Evolutionary conservation across 805 yeast genomes (phyloP).

Genomic region (Yamadazyma laniorum): DNA sequence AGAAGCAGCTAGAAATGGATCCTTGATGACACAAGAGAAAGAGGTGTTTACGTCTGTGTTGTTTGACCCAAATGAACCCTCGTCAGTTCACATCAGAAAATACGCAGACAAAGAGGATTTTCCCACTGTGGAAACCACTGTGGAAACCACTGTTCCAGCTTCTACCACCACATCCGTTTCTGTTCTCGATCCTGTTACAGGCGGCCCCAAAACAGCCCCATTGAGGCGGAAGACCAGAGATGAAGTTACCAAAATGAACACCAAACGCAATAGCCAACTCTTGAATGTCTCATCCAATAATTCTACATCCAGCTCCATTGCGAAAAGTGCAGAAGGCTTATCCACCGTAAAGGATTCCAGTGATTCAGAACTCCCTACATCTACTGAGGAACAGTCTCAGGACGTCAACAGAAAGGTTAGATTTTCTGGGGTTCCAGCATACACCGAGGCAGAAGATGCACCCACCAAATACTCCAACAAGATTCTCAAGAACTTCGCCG

Average conservation of each 20-base stretch:
- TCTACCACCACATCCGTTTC: slow-evolving; percentile 2
- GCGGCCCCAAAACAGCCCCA: slow-evolving; percentile 7
- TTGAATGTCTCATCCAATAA: neutral
- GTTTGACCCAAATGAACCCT: slow-evolving; percentile 40
- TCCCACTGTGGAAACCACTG: neutral
- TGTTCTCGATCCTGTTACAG: slow-evolving; percentile 1
- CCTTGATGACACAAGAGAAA: slow-evolving; percentile 37
- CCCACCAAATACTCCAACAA: slow-evolving; percentile 42
- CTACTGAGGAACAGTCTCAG: neutral
- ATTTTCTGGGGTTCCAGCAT: slow-evolving; percentile 52
- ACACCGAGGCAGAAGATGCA: slow-evolving; percentile 53
- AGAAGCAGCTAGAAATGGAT: slow-evolving; percentile 37
- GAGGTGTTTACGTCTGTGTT: slow-evolving; percentile 35
- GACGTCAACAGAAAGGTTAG: slow-evolving; percentile 42
- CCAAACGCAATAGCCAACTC: slow-evolving; percentile 28
- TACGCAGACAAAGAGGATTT: slow-evolving; percentile 12
- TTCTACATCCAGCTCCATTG: neutral
- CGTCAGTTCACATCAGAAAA: slow-evolving; percentile 17
- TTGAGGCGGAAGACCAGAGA: slow-evolving; percentile 18
- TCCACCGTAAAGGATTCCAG: neutral
- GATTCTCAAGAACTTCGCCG: slow-evolving; percentile 40
- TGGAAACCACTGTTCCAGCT: neutral
- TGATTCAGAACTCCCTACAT: neutral
- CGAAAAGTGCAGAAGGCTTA: slow-evolving; percentile 1
- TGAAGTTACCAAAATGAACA: slow-evolving; percentile 27